phyloP scores from a whole-genome alignment of 208 protist genomes.

The Leishmania tarentolae region DNA sequence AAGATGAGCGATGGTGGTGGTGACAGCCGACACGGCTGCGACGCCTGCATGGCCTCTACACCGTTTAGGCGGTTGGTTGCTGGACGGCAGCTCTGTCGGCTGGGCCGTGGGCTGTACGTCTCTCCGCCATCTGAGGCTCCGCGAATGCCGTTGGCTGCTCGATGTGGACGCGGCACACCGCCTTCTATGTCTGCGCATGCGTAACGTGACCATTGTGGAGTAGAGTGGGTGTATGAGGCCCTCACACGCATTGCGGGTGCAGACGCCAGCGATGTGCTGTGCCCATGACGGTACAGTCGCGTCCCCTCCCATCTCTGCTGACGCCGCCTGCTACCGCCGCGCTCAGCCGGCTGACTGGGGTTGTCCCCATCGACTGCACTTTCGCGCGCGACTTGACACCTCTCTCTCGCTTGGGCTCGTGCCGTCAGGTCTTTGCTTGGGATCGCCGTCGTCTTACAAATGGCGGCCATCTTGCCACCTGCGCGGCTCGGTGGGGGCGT shows the following conservation, averaged over 20 bases:
- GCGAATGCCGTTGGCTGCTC: slow-evolving; percentile 21
- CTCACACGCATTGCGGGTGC: too few relatives aligned
- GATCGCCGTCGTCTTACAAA: slow-evolving; percentile 12
- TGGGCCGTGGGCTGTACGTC: slow-evolving; percentile 2
- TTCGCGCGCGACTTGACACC: slow-evolving; percentile 26
- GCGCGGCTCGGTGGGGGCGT: slow-evolving; percentile 11
- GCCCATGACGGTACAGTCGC: too few relatives aligned
- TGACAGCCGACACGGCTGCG: slow-evolving; percentile 10
- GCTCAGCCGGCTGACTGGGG: slow-evolving; percentile 12
- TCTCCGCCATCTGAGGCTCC: slow-evolving; percentile 10
- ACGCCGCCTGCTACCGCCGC: background rate
- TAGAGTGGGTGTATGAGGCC: too few relatives aligned
- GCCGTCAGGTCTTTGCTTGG: slow-evolving; percentile 13
- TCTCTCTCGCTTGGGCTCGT: slow-evolving; percentile 16
- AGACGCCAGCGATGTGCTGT: too few relatives aligned
- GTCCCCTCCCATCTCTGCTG: too few relatives aligned
- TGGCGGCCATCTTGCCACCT: slow-evolving; percentile 12
- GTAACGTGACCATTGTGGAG: too few relatives aligned
- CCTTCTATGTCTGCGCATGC: slow-evolving; percentile 18
- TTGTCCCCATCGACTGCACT: slow-evolving; percentile 20
- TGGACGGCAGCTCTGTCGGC: slow-evolving; percentile 9
- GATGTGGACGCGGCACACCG: slow-evolving; percentile 24
- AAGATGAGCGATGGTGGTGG: too few relatives aligned
- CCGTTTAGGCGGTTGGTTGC: slow-evolving; percentile 1
- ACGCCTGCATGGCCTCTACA: slow-evolving; percentile 10